Evolutionary conservation across 2,329 filamentous ascomycete genomes (phyloP).

Genomic region (Alternaria infectoria): DNA sequence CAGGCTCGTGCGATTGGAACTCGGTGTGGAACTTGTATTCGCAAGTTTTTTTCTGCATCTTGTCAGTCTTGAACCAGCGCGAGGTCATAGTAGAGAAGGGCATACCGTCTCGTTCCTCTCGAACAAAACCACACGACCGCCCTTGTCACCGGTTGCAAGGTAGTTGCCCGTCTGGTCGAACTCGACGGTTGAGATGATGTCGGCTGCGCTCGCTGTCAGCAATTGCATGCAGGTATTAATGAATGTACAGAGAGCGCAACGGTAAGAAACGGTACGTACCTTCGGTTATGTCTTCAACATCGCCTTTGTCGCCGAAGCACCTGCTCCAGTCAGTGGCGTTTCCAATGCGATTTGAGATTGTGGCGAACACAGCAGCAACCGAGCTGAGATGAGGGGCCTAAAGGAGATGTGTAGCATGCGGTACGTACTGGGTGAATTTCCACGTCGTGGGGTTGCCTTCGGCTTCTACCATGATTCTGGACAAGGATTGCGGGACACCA

Average conservation of each 20-base stretch:
- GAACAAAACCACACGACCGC: constrained; percentile 82
- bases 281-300: constrained; percentile 99
- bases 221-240: constrained; percentile 14
- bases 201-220: constrained; percentile 60
- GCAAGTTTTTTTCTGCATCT: constrained; percentile 92
- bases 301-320: constrained; percentile 99
- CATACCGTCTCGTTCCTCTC: constrained; percentile 94
- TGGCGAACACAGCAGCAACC: background rate
- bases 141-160: constrained; percentile 88
- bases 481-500: constrained; percentile 14
- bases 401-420: background rate
- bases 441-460: constrained; percentile 94
- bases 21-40: constrained; percentile 99
- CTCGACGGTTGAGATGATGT: constrained; percentile 90
- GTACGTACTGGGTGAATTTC: constrained; percentile 97
- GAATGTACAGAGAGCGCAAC: background rate
- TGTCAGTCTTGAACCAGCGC: constrained; percentile 15
- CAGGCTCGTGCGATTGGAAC: constrained; percentile 98
- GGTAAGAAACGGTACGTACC: constrained; percentile 59
- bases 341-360: background rate
- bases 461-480: constrained; percentile 88
- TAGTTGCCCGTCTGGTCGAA: constrained; percentile 92
- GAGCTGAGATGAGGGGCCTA: background rate
- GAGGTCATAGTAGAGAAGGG: constrained; percentile 17
- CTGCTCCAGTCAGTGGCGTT: constrained; percentile 57